Evolutionary conservation across 768 basidiomycete species (phyloP).

Genomic region (Xerocomus brunneocitrinus): DNA sequence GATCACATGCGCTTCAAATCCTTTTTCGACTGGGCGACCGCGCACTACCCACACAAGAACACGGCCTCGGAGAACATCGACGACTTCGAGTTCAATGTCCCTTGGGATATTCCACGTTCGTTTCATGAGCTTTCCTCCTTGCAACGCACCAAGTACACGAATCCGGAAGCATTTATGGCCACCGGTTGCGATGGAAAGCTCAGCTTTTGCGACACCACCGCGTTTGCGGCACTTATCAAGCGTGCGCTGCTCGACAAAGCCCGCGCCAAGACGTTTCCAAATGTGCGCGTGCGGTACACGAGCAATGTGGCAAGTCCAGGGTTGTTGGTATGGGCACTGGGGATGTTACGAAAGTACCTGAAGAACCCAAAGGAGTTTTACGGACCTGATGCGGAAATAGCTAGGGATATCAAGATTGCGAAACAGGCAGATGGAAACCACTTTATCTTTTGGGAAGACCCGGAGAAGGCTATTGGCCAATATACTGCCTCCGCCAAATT

Average conservation of each 20-base stretch:
- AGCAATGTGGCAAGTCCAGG: constrained; percentile 10
- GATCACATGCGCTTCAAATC: constrained; percentile 8
- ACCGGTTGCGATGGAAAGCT: constrained; percentile 11
- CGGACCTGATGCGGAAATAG: constrained; percentile 15
- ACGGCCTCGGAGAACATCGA: constrained; percentile 10
- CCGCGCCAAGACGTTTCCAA: constrained; percentile 4
- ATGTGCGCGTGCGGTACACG: constrained; percentile 18
- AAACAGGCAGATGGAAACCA: constrained; percentile 19
- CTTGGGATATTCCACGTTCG: constrained; percentile 6
- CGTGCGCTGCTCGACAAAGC: constrained; percentile 18
- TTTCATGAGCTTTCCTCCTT: constrained; percentile 11
- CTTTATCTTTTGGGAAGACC: constrained; percentile 23
- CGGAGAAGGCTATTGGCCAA: constrained; percentile 20
- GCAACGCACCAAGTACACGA: constrained; percentile 13
- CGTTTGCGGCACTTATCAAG: constrained; percentile 8
- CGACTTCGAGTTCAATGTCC: constrained; percentile 14
- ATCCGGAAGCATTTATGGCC: background rate
- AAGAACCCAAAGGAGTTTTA: constrained; percentile 4
- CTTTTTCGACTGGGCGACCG: constrained; percentile 16
- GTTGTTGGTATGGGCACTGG: constrained; percentile 7
- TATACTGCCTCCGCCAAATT: constrained; percentile 6
- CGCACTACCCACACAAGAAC: constrained; percentile 15
- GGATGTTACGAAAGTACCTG: constrained; percentile 9
- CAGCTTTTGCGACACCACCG: constrained; percentile 4
- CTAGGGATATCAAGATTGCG: constrained; percentile 17